Percentiles rank a stretch among this genome's conserved stretches.
Conservation (phyloP, 108 stramenopile species). For the Stephanodiscus minutulus region DNA sequence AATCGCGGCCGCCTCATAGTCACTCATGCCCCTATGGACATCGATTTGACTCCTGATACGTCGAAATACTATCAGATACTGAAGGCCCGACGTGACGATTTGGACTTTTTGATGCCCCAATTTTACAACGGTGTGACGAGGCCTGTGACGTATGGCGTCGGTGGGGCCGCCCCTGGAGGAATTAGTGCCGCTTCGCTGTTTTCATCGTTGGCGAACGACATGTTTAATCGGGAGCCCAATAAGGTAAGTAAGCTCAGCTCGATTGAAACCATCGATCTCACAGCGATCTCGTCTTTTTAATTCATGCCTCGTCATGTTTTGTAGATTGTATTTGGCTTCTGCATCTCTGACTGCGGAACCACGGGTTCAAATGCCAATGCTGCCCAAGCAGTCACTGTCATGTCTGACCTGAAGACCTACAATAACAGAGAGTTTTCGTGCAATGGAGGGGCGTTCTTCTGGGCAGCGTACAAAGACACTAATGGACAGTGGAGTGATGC, state of each 20-base stretch:
- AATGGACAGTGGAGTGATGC: slow-evolving; percentile 42
- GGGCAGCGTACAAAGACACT: slow-evolving; percentile 44
- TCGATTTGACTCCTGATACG: slow-evolving; percentile 46
- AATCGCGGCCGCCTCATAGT: slow-evolving; percentile 41
- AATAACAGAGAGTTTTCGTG: slow-evolving; percentile 36
- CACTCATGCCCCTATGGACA: slow-evolving; percentile 71
- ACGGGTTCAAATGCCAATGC: slow-evolving; percentile 48
- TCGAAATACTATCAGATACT: slow-evolving; percentile 51
- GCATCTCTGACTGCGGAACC: slow-evolving; percentile 53
- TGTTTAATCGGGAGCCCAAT: slow-evolving; percentile 13
- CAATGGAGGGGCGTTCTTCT: slow-evolving; percentile 67
- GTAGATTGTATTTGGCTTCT: slow-evolving; percentile 61
- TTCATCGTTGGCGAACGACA: slow-evolving; percentile 25
- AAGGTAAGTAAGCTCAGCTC: slow-evolving; percentile 1
- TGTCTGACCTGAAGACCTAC: slow-evolving; percentile 33
- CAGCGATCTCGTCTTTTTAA: background rate
- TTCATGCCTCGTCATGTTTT: background rate
- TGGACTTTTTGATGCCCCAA: slow-evolving; percentile 66
- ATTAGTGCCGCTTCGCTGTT: slow-evolving; percentile 33
- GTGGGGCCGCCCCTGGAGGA: slow-evolving; percentile 15
- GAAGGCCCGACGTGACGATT: slow-evolving; percentile 19
- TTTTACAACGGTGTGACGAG: slow-evolving; percentile 62
- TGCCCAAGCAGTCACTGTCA: slow-evolving; percentile 46
- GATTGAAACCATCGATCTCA: background rate
- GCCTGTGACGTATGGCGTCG: slow-evolving; percentile 51